phyloP scores from a whole-genome alignment of 768 basidiomycete genomes.

The Kwoniella newhampshirensis region DNA sequence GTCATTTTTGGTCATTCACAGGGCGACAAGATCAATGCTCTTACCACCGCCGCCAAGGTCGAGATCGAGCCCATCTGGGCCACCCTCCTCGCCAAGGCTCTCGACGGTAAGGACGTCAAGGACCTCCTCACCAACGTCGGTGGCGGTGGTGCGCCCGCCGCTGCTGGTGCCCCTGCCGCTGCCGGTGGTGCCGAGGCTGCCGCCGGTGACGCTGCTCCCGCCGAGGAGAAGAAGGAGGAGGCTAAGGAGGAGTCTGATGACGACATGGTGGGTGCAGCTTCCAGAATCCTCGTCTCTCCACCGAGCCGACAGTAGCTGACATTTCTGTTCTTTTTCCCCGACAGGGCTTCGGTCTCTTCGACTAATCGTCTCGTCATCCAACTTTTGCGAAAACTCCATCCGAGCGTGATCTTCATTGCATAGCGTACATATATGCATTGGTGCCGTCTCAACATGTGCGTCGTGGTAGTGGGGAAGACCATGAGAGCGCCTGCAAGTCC shows the following conservation, averaged over 20 bases:
- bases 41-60: conserved; percentile 77
- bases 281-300: not conserved
- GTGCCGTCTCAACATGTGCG: not conserved
- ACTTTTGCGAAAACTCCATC: not conserved
- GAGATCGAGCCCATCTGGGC: conserved; percentile 98
- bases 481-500: too few species aligned
- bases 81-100: conserved; percentile 90
- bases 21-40: conserved; percentile 87
- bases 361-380: conserved; percentile 38
- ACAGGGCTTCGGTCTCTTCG: conserved; percentile 49
- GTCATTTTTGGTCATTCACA: conserved; percentile 53
- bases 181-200: conserved; percentile 63
- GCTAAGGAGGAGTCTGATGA: conserved; percentile 57
- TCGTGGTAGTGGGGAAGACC: too few species aligned
- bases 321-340: too few species aligned
- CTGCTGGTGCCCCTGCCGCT: conserved; percentile 60
- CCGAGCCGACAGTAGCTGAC: not conserved
- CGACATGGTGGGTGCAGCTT: conserved; percentile 44
- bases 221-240: conserved; percentile 74
- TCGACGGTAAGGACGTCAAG: conserved; percentile 97
- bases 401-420: conserved; percentile 8
- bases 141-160: conserved; percentile 80
- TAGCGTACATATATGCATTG: conserved; percentile 10
- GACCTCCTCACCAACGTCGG: conserved; percentile 94
- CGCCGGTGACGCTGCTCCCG: conserved; percentile 63